Evolutionary conservation across 2,329 filamentous ascomycete genomes (phyloP).

Genomic region (Beauveria australis): DNA sequence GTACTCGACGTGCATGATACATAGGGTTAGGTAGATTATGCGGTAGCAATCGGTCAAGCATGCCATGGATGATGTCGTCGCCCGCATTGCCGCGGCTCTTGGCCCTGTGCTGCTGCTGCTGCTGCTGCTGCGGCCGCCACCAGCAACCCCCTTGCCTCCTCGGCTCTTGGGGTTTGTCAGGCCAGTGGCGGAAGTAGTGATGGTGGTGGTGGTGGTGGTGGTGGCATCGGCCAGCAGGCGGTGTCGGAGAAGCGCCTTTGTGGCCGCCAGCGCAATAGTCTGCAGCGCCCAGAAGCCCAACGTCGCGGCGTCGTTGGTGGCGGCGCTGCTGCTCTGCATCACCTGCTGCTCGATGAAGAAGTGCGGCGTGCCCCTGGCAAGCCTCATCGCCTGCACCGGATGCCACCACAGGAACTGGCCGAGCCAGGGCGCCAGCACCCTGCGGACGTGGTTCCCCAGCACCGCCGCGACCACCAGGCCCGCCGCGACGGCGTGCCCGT

Average conservation of each 20-base stretch:
- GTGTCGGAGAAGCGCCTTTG: neutral
- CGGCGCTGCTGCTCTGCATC: neutral
- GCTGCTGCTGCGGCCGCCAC: neutral
- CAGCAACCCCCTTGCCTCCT: neutral
- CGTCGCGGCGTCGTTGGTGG: conserved; percentile 9
- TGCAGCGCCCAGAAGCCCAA: conserved; percentile 10
- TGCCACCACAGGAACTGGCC: conserved; percentile 22
- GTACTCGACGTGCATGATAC: conserved; percentile 22
- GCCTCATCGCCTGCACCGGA: conserved; percentile 27
- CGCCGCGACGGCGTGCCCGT: conserved; percentile 19
- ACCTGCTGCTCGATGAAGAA: conserved; percentile 24
- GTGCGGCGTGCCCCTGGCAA: conserved; percentile 27
- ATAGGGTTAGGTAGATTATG: conserved; percentile 19
- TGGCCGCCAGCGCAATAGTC: conserved; percentile 4
- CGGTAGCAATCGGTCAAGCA: neutral
- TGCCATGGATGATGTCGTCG: neutral
- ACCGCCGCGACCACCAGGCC: conserved; percentile 26
- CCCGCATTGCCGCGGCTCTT: neutral
- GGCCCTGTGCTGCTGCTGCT: neutral
- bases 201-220: neutral
- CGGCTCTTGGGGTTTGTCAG: neutral
- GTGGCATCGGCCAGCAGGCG: neutral
- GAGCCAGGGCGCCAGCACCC: conserved; percentile 23
- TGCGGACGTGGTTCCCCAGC: conserved; percentile 30
- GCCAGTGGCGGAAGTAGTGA: neutral